Base-by-base conservation (phyloP, 768 basidiomycete genomes). In the Tylopilus intermedius region DNA sequence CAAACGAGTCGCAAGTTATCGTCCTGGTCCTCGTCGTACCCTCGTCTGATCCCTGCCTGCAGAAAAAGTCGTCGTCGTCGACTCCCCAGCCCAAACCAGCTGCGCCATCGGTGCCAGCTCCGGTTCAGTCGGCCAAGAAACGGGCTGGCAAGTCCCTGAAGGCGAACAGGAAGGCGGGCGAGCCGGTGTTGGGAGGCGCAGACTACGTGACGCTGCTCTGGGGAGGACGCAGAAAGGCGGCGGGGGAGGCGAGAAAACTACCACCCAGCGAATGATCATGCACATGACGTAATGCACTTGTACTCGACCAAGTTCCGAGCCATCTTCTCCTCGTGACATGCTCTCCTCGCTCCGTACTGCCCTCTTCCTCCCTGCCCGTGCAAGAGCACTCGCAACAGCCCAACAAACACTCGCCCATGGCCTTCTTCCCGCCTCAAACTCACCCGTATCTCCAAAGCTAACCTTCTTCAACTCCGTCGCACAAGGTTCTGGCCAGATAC, bases 381-480 rank as follows among this genome's bases (percentile, higher is more conserved):
- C 40, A n/a, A 56, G 61, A 32, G 15, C 50, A 11, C 45, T 71
- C 33, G 56, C 58, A 0, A 61, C 62, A 0, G 46, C 62, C 0
- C 32, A 62, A 0, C 55, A 58, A 5, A 54, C 58, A 18, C 53
- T 53, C 3, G 51, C 61, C 39, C 48, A 60, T 18, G 75, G 68
- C 15, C 50, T 70, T 40, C 61, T 80, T 15, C 76, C 77, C 3
- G 68, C 69, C 18, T 73, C 77, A 0, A 68, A 65, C 11, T 85
- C 86, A 0, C 84, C 86, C 15, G 79, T 93, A 40, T 81, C 83
- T 7, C 67, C 88, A 13, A 80, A 78, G 49, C 79, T 90, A 35
- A 71, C 82, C 46, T 93, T 91, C 74, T 86, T 92, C 75, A 91
- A 91, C 68, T 80, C 88, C 0, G 81, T 92, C 27, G 79, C 79